Percentiles rank a stretch among this genome's conserved stretches.
Evolutionary conservation across 2,329 filamentous ascomycete species (phyloP).

Genomic region (Coniochaeta ligniaria): DNA sequence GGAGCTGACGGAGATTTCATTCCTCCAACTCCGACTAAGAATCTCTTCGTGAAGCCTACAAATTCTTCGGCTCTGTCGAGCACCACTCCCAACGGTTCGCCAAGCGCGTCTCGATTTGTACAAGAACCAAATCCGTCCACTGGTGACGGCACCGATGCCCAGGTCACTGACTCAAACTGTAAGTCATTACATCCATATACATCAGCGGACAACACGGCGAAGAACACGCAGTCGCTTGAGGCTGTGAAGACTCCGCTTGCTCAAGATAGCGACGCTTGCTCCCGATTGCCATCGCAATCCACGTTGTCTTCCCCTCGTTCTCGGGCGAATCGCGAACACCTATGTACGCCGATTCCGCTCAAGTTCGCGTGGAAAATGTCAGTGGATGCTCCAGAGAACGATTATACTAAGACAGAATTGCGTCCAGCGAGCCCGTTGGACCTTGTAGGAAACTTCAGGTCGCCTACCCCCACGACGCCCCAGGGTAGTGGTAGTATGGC

Average conservation of each 20-base stretch:
- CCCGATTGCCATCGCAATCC: constrained; percentile 9
- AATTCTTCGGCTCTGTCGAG: constrained; percentile 9
- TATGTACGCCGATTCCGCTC: constrained; percentile 27
- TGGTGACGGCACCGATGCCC: constrained; percentile 10
- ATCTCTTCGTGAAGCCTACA: constrained; percentile 34
- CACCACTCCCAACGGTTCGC: constrained; percentile 7
- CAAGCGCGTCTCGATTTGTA: constrained; percentile 4
- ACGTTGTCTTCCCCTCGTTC: constrained; percentile 7
- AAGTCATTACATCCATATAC: constrained; percentile 24
- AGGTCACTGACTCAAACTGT: constrained; percentile 25
- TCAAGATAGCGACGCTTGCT: constrained; percentile 2
- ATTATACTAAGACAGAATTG: constrained; percentile 45
- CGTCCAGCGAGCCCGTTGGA: constrained; percentile 56
- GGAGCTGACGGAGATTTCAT: constrained; percentile 57
- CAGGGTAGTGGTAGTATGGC: constrained; percentile 54
- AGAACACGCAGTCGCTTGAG: constrained; percentile 3
- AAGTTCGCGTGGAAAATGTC: constrained; percentile 11
- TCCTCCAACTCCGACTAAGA: constrained; percentile 92
- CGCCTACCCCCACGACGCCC: constrained; percentile 66
- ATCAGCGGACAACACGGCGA: not conserved
- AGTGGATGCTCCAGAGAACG: constrained; percentile 24
- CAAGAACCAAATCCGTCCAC: constrained; percentile 7
- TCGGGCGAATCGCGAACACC: constrained; percentile 13
- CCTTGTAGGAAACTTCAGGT: constrained; percentile 41
- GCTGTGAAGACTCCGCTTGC: constrained; percentile 8